phyloP scores from a whole-genome alignment of 371 early-diverging fungal species.

The Synchytrium microbalum region DNA sequence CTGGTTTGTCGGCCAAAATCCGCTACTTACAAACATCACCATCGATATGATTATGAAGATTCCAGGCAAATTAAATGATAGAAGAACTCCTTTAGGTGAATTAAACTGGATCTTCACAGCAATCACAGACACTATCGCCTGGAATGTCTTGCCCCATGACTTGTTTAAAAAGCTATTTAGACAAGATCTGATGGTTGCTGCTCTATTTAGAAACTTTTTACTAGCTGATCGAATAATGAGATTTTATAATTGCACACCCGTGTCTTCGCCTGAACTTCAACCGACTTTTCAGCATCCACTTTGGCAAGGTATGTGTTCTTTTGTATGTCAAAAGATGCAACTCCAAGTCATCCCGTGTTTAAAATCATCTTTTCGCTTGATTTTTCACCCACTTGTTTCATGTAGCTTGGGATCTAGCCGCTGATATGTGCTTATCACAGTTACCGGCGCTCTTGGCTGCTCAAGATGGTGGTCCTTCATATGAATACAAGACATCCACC shows the following conservation, averaged over 20 bases:
- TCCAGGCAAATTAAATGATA: conserved; percentile 82
- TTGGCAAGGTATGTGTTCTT: conserved; percentile 81
- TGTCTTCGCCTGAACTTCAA: conserved; percentile 78
- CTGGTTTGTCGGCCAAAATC: conserved; percentile 85
- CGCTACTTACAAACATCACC: conserved; percentile 62
- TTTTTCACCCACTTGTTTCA: background rate
- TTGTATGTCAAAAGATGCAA: conserved; percentile 16
- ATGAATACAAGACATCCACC: conserved; percentile 65
- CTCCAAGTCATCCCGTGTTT: background rate
- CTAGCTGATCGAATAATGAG: conserved; percentile 93
- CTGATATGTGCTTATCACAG: conserved; percentile 88
- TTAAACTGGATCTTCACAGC: conserved; percentile 98
- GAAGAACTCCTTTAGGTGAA: conserved; percentile 91
- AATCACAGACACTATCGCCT: conserved; percentile 98
- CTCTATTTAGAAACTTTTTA: conserved; percentile 90
- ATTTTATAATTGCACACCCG: conserved; percentile 81
- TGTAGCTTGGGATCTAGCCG: conserved; percentile 80
- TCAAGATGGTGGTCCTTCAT: conserved; percentile 38
- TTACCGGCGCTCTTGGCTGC: conserved; percentile 59
- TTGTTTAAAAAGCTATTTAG: conserved; percentile 86
- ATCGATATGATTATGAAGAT: conserved; percentile 80
- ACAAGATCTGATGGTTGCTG: conserved; percentile 93
- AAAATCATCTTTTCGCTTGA: background rate
- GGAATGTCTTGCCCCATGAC: conserved; percentile 85
- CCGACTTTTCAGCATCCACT: conserved; percentile 89